These are phyloP conservation scores for Coccomyxa subellipsoidea DNA, from an alignment of 163 green algal genomes.

Conservation along the genomic window DNA sequence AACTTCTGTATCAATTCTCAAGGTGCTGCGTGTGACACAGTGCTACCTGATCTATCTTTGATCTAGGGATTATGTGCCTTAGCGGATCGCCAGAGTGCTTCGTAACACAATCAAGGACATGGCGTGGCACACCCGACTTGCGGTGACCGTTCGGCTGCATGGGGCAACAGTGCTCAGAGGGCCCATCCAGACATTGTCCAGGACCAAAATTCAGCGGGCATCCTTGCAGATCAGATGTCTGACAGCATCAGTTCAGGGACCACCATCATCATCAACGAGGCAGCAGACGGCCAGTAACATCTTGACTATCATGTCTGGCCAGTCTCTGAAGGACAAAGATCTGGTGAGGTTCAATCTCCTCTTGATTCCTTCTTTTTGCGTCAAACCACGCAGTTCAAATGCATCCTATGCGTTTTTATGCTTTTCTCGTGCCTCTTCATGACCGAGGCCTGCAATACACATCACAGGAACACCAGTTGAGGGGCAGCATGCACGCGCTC, in stretches of 20 bases:
- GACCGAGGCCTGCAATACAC: background rate
- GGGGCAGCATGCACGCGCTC: background rate
- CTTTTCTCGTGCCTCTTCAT: background rate
- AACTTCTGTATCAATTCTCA: too few species aligned
- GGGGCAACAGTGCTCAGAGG: background rate
- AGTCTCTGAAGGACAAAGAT: background rate
- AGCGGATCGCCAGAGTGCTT: too few species aligned
- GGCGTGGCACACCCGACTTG: background rate
- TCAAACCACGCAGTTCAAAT: too few species aligned
- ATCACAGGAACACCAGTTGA: background rate
- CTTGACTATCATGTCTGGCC: background rate
- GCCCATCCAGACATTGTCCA: background rate
- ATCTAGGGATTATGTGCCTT: too few species aligned
- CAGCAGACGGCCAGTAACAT: background rate
- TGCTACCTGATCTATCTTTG: too few species aligned
- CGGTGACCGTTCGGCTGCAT: background rate
- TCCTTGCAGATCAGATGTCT: background rate
- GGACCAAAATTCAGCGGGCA: background rate
- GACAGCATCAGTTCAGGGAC: background rate
- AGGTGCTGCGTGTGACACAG: too few species aligned
- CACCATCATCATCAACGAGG: background rate
- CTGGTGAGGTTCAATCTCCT: background rate
- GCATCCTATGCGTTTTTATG: too few species aligned
- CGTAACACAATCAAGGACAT: too few species aligned
- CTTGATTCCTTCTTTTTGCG: too few species aligned